Evolutionary conservation across 2,329 filamentous ascomycete genomes (phyloP), one percentile per base, ranked within the genome.

Genomic region (Neofusicoccum ribis): DNA sequence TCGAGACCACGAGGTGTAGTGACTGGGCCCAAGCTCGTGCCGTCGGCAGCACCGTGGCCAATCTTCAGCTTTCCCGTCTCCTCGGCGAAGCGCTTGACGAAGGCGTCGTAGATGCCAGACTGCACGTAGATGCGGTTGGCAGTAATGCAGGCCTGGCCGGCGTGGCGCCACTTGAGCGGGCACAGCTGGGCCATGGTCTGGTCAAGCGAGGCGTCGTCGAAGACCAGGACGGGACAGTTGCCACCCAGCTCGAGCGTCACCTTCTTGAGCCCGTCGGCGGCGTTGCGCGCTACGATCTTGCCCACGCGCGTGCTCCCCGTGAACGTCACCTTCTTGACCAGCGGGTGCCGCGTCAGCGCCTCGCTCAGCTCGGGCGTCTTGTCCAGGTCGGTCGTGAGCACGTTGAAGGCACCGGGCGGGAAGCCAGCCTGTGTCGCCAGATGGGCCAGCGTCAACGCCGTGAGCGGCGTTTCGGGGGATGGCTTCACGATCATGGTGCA

Each of bases 1-100:
- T 85, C 82, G 3, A 88, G 74, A 54, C 81, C 82, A 37, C 83
- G 80, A 5, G 82, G 78, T 9, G 84, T 87, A 1, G 85, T 89
- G 3, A 88, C 80, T 1, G 86, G 77, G 5, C 77, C 77, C 31
- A 77, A 72, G 31, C 71, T 73, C 2, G 71, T 75, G 3, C 70
- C 66, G 9, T 71, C 69, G 1, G 69, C 67, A 4, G 84, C 79
- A 11, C 88, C 88, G 71, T 91, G 88, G 7, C 88, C 88, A 23
- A 89, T 79, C 37, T 85, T 83, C 12, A 91, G 80, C 65, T 80
- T 78, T 15, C 80, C 77, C 1, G 84, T 85, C 67, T 83, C 80
- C 1, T 83, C 80, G 5, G 90, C 77, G 68, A 75, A 77, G 56
- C 71, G 71, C 65, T 74, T 69, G 47, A 77, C 73, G 66, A 79